Percentiles rank a stretch among this genome's conserved stretches.
phyloP scores from a whole-genome alignment of 306 rosid species.

The Gynostemma pentaphyllum region DNA sequence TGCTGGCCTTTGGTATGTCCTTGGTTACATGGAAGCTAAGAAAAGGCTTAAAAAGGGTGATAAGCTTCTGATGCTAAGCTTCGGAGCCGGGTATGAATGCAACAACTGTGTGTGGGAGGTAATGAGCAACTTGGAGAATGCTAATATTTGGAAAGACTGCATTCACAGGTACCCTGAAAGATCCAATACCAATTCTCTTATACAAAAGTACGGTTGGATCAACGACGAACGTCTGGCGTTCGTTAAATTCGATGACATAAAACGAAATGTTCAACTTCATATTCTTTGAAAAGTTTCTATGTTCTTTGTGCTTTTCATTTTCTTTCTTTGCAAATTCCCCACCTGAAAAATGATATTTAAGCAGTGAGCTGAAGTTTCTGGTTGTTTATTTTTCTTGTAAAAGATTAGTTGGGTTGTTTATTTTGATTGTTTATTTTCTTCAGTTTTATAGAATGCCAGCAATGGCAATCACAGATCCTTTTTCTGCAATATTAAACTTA shows the following conservation, averaged over 20 bases:
- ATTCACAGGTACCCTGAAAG: conserved; percentile 46
- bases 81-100: conserved; percentile 89
- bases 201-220: conserved; percentile 62
- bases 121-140: conserved; percentile 39
- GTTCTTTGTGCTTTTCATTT: background rate
- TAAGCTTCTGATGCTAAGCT: conserved; percentile 63
- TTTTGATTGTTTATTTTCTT: background rate
- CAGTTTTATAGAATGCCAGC: background rate
- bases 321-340: background rate
- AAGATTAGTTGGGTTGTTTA: conserved; percentile 8
- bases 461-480: background rate
- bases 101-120: conserved; percentile 90
- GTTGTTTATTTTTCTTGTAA: background rate
- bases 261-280: background rate
- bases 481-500: background rate
- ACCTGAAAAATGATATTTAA: too few relatives aligned
- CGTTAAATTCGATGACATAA: conserved; percentile 35
- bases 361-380: background rate
- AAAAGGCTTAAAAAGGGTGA: conserved; percentile 67
- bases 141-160: conserved; percentile 63
- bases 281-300: conserved; percentile 1
- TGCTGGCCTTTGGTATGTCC: conserved; percentile 80
- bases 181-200: conserved; percentile 34
- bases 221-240: conserved; percentile 52
- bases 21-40: conserved; percentile 92